Conservation (phyloP, 2,329 filamentous ascomycete genomes). For the Hirsutella thompsonii region DNA sequence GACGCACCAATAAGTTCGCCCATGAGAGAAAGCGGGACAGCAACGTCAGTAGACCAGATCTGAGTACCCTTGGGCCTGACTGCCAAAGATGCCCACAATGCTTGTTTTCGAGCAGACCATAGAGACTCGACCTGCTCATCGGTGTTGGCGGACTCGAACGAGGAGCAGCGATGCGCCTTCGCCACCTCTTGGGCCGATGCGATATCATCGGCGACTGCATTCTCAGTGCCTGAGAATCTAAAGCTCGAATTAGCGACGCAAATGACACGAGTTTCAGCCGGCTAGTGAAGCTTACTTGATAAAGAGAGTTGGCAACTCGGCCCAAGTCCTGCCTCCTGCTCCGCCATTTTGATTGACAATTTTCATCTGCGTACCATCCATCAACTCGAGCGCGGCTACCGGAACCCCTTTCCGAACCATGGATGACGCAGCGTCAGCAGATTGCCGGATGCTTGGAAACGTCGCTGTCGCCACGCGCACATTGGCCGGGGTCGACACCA, state of each 20-base stretch:
- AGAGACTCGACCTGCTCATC: constrained; percentile 54
- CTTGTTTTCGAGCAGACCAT: constrained; percentile 66
- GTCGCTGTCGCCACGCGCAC: constrained; percentile 52
- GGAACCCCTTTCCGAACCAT: constrained; percentile 53
- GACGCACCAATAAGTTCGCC: constrained; percentile 49
- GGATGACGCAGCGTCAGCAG: constrained; percentile 48
- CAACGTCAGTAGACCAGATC: constrained; percentile 73
- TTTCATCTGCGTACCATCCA: constrained; percentile 54
- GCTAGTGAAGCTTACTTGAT: constrained; percentile 37
- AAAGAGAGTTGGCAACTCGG: constrained; percentile 58
- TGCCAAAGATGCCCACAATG: constrained; percentile 60
- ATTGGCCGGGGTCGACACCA: constrained; percentile 49
- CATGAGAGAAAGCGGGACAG: constrained; percentile 59
- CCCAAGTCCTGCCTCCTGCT: constrained; percentile 46
- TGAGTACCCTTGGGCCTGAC: constrained; percentile 45
- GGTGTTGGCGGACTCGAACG: constrained; percentile 55
- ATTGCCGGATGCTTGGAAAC: constrained; percentile 45
- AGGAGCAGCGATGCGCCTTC: constrained; percentile 33
- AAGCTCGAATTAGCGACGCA: background rate
- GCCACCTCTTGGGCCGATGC: constrained; percentile 43
- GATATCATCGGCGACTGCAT: constrained; percentile 46
- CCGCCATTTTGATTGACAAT: constrained; percentile 53
- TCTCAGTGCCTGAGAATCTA: constrained; percentile 50
- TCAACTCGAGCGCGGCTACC: constrained; percentile 52
- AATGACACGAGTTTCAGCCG: background rate